Evolutionary conservation across 2,329 filamentous ascomycete species (phyloP), one percentile per base, ranked within the genome.

Genomic region (Pezicula neosporulosa): DNA sequence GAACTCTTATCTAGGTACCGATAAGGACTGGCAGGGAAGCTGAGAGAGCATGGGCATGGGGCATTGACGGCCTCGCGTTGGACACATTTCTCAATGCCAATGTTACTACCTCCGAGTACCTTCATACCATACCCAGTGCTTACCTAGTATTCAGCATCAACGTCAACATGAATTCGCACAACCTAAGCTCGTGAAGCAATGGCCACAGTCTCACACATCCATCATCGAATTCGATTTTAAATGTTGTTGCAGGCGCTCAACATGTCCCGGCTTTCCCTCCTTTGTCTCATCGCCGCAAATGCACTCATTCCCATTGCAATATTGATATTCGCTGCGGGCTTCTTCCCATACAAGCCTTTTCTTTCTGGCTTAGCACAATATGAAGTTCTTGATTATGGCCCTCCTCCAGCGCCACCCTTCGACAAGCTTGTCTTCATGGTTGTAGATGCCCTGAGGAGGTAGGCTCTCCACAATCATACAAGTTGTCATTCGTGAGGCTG

Each of bases 271-370:
- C 48, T 49, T 44, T 52, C 53, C 9, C 53, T 48, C 39, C 35
- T 63, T 51, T 64, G 73, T 52, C 80, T 91, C 54, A 66, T 80
- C 47, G 70, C 82, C 57, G 86, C 90, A 63, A 96, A 97, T 69
- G 51, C 91, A 30, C 71, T 96, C 54, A 83, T 96, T 42, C 88
- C 89, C 3, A 65, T 87, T 50, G 86, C 90, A 44, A 82, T 92
- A 57, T 60, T 87, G 49, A 71, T 87, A 57, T 97, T 97, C 69
- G 92, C 89, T 24, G 82, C 84, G 30, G 93, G 94, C 13, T 99
- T 99, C 78, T 99, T 99, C 66, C 94, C 94, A 7, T 97, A 97
- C 72, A 99, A 99, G 66, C 91, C 94, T 3, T 87, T 96, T 59
- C 78, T 99, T 44, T 85, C 92, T 10, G 94, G 94, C 4, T 74